Evolutionary conservation across 805 yeast species (phyloP), one percentile per base, ranked within the genome.

Genomic region (Teunomyces tritomae): DNA sequence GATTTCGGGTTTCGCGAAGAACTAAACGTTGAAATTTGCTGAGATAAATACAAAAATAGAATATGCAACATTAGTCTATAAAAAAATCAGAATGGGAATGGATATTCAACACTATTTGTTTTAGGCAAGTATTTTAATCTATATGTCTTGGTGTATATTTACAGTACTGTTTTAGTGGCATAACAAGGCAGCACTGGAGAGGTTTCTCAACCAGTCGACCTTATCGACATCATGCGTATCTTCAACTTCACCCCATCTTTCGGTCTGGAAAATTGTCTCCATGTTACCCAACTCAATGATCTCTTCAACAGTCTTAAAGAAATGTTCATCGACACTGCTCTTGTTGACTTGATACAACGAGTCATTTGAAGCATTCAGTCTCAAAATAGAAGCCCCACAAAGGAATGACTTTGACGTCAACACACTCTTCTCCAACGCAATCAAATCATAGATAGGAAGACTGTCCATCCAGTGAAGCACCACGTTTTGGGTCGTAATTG

Each of bases 211-310:
- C 57, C 95, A 77, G 57, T 94, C 97, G 34, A 84, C 96, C 65
- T 86, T 85, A 59, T 89, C 96, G n/a, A 94, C 97, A 64, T 94
- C 99, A 63, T 94, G 99, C 2, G 98, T 89, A 61, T 94, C 99
- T 69, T 94, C 98, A 20, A 92, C 98, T 67, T 92, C 97, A 28
- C 99, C 99, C 99, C 99, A 94, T 60, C 84, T 79, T 17, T 82
- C 83, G 30, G 96, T 87, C 68, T 94, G 99, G 67, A 80, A 80
- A 29, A 85, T 82, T 10, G 84, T 84, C 62, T 94, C 99, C 57
- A 94, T 73, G 48, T 86, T 84, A 8, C 90, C 90, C 49, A 86
- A 79, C 57, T 81, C 81, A 1, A 91, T 85, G 34, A 92, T 76
- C 51, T 89, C 87, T 46, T 85, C 90, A 13, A 87, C 68, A 2